Evolutionary conservation across 1,284 basidiomycete species (phyloP), one percentile per base, ranked within the genome.

Genomic region (Cystobasidium sp.): DNA sequence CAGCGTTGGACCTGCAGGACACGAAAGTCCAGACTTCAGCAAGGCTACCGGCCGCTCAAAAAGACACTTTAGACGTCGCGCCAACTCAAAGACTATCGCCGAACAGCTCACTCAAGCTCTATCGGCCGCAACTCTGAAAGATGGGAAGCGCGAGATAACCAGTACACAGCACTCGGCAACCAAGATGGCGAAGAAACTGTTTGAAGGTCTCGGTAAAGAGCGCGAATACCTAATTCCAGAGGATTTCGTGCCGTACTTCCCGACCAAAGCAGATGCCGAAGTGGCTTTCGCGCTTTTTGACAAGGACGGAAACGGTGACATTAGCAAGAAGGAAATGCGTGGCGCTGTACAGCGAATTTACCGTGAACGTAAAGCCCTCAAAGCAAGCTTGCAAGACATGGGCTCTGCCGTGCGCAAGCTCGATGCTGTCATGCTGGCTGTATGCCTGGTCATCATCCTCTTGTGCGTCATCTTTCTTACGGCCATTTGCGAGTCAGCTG

Each of bases 321-420:
- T 93, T 72, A 86, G 85, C 18, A 91, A 89, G 81, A 85, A 84
- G 44, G 91, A 93, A 83, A 93, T 93, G 91, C 87, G 91, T 55
- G 90, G 91, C 79, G 90, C 89, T 0, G 91, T 93, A 3, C 89
- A 91, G 78, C 84, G 90, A 43, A 92, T 93, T 66, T 93, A 93
- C 80, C 85, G 87, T 66, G 91, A 93, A 81, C 86, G 91, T 22
- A 91, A 91, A 78, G 85, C 90, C 2, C 83, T 93, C 46, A 87
- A 87, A 1, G 86, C 89, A 18, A 88, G 89, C 79, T 83, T 92
- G 61, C 91, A 91, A 85, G 89, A 88, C 24, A 77, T 78, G 69
- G 47, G 64, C 70, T 71, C 88, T 24, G 88, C 87, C n/a, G 88
- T 91, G 6, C 87, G 88, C 10, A 91, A 91, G 79, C 84, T 91